Conservation (phyloP, 2,329 filamentous ascomycete genomes). For the Aspergillus intermedius region DNA sequence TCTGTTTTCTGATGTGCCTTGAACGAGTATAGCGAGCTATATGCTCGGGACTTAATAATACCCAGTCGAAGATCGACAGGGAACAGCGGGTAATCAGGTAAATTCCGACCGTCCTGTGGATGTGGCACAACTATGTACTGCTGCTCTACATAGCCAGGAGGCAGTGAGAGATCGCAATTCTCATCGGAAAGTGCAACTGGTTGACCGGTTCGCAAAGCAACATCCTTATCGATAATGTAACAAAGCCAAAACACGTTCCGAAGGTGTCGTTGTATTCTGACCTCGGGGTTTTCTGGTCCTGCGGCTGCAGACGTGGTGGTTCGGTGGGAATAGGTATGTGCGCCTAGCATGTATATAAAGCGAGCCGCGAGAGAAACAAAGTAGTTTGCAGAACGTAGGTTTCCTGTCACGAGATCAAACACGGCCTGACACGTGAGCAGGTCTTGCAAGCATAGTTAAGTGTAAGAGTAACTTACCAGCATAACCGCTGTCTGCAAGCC, state of each 20-base stretch:
- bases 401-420: constrained; percentile 42
- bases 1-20: constrained; percentile 46
- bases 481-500: constrained; percentile 44
- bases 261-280: constrained; percentile 21
- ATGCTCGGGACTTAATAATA: constrained; percentile 48
- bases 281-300: constrained; percentile 6
- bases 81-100: constrained; percentile 27
- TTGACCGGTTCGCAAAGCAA: constrained; percentile 48
- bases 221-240: constrained; percentile 52
- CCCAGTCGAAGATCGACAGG: constrained; percentile 46
- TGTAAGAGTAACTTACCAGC: constrained; percentile 31
- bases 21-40: constrained; percentile 46
- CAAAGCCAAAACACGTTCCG: constrained; percentile 50
- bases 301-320: constrained; percentile 18
- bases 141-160: constrained; percentile 35
- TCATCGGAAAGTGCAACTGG: constrained; percentile 47
- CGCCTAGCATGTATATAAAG: constrained; percentile 46
- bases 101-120: constrained; percentile 12
- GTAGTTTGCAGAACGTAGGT: constrained; percentile 41
- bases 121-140: constrained; percentile 17
- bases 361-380: constrained; percentile 43
- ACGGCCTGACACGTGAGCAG: constrained; percentile 26
- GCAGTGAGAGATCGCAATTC: constrained; percentile 49
- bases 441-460: not conserved
- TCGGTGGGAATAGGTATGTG: constrained; percentile 28